These are phyloP conservation scores for Phytophthora rubi DNA, from an alignment of 352 stramenopile species.

Conservation along the genomic window DNA sequence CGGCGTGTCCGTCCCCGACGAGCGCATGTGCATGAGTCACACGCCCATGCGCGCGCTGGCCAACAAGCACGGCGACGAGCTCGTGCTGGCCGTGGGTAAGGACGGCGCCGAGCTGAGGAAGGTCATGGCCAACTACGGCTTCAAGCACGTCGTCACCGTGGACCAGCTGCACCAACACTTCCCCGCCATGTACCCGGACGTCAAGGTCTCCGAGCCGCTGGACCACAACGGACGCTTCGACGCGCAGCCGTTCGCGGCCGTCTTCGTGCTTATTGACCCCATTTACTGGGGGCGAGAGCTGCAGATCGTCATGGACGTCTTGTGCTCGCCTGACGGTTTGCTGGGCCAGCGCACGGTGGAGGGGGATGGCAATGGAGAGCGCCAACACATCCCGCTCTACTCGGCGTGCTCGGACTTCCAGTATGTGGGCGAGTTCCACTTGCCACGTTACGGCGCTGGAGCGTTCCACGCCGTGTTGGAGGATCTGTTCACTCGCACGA, in stretches of 20 bases:
- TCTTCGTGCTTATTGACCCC: conserved; percentile 83
- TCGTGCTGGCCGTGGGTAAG: conserved; percentile 84
- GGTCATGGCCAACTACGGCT: conserved; percentile 83
- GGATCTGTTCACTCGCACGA: conserved; percentile 82
- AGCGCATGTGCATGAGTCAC: conserved; percentile 79
- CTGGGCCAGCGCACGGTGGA: conserved; percentile 46
- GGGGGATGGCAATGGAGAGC: conserved; percentile 36
- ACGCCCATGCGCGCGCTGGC: conserved; percentile 81
- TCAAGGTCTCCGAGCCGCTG: conserved; percentile 53
- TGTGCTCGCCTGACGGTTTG: conserved; percentile 63
- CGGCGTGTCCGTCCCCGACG: conserved; percentile 47
- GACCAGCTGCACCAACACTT: conserved; percentile 81
- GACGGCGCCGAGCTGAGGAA: conserved; percentile 65
- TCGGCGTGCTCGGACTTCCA: conserved; percentile 90
- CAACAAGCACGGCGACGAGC: conserved; percentile 67
- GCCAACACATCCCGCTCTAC: conserved; percentile 80
- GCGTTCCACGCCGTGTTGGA: conserved; percentile 84
- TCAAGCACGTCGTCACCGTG: conserved; percentile 84
- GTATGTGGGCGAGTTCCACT: conserved; percentile 87
- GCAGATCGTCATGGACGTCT: conserved; percentile 78
- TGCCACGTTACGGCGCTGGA: conserved; percentile 80
- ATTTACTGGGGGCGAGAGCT: conserved; percentile 83
- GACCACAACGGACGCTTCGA: conserved; percentile 61
- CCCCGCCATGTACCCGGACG: conserved; percentile 82
- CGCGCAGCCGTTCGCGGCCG: conserved; percentile 55